phyloP scores from a whole-genome alignment of 106 monocot species.

The Vanilla planifolia region DNA sequence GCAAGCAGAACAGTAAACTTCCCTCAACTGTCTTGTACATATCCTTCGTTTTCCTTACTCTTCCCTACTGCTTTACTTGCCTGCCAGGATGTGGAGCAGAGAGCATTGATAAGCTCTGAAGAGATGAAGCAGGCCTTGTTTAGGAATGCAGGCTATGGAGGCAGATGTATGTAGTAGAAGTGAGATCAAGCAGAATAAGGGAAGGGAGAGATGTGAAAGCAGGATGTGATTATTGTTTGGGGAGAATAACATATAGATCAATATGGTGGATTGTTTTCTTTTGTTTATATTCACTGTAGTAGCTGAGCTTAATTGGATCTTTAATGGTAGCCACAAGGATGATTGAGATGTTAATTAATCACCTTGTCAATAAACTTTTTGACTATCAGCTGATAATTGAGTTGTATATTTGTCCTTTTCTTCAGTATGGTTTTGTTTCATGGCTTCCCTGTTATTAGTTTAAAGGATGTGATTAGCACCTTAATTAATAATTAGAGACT shows the following conservation, averaged over 20 bases:
- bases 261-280: neutral
- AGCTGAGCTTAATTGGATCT: neutral
- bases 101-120: slow-evolving; percentile 48
- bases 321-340: neutral
- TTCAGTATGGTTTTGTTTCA: no score
- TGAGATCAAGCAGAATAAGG: neutral
- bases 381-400: no score
- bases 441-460: no score
- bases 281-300: neutral
- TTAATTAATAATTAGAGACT: no score
- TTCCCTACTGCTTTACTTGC: neutral
- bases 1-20: no score
- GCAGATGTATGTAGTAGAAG: slow-evolving; percentile 56
- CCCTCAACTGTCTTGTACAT: neutral
- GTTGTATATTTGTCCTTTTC: no score
- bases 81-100: slow-evolving; percentile 50
- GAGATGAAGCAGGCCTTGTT: slow-evolving; percentile 90
- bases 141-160: slow-evolving; percentile 88
- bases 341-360: slow-evolving; percentile 7
- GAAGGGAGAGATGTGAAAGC: neutral
- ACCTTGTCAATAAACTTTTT: no score
- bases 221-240: no score
- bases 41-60: neutral
- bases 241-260: neutral
- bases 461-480: no score